phyloP scores from a whole-genome alignment of 2,329 filamentous ascomycete species.

The Aphanocladium album region DNA sequence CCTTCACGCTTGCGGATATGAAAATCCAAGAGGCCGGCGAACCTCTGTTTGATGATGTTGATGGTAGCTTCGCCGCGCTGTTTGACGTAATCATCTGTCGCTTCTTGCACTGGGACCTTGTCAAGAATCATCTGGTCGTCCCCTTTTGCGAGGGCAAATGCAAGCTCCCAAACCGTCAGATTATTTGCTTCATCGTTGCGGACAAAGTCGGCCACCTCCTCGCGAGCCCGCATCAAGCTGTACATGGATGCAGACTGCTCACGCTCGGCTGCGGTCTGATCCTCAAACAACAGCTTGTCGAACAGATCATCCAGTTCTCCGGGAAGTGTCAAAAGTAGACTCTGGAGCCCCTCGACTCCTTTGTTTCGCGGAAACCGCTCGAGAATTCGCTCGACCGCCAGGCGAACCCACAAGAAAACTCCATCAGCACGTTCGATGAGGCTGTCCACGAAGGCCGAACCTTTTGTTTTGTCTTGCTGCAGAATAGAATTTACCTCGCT shows the following conservation, averaged over 20 bases:
- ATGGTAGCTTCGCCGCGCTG: slow-evolving; percentile 18
- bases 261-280: slow-evolving; percentile 18
- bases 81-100: slow-evolving; percentile 15
- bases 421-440: slow-evolving; percentile 24
- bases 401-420: slow-evolving; percentile 30
- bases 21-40: slow-evolving; percentile 24
- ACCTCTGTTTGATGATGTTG: slow-evolving; percentile 16
- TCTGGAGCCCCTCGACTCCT: slow-evolving; percentile 8
- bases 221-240: slow-evolving; percentile 26
- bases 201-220: slow-evolving; percentile 28
- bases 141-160: slow-evolving; percentile 21
- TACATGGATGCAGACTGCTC: slow-evolving; percentile 24
- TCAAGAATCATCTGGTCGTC: slow-evolving; percentile 19
- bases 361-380: slow-evolving; percentile 12
- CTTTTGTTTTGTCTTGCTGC: slow-evolving; percentile 2
- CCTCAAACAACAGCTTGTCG: slow-evolving; percentile 25
- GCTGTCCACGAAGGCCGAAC: slow-evolving; percentile 12
- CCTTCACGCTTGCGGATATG: slow-evolving; percentile 17
- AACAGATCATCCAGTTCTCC: slow-evolving; percentile 26
- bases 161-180: slow-evolving; percentile 30
- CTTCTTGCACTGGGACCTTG: slow-evolving; percentile 19
- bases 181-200: slow-evolving; percentile 27
- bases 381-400: slow-evolving; percentile 26
- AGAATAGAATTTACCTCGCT: slow-evolving; percentile 15
- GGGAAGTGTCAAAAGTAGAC: slow-evolving; percentile 18